phyloP scores from a whole-genome alignment of 2,329 filamentous ascomycete species.

The Annulohypoxylon truncatum region DNA sequence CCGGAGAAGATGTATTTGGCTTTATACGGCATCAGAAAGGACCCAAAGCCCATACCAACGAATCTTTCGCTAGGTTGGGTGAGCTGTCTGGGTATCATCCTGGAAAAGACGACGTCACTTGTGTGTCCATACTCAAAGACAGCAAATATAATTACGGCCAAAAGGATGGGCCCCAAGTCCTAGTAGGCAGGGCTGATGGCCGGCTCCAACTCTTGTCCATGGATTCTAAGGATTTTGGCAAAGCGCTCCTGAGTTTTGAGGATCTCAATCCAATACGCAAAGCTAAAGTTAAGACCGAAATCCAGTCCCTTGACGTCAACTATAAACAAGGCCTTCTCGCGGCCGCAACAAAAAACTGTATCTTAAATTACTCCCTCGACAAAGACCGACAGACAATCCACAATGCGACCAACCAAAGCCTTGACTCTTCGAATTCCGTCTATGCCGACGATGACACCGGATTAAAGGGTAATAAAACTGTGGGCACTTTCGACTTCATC shows the following conservation, averaged over 20 bases:
- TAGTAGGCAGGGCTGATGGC: conserved; percentile 64
- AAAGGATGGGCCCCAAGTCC: conserved; percentile 49
- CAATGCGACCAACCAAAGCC: conserved; percentile 9
- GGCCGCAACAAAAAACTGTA: conserved; percentile 50
- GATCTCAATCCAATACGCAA: conserved; percentile 9
- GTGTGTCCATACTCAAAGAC: conserved; percentile 58
- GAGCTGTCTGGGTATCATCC: conserved; percentile 53
- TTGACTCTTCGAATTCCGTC: conserved; percentile 12
- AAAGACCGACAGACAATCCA: conserved; percentile 17
- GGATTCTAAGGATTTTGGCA: conserved; percentile 50
- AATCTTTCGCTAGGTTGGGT: conserved; percentile 57
- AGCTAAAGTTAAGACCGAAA: conserved; percentile 44
- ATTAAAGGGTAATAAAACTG: conserved; percentile 37
- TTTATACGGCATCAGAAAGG: conserved; percentile 52
- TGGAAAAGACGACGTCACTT: conserved; percentile 63
- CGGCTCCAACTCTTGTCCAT: conserved; percentile 59
- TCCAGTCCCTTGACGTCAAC: conserved; percentile 53
- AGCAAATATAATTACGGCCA: conserved; percentile 27
- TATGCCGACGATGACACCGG: conserved; percentile 39
- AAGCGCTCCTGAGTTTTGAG: conserved; percentile 43
- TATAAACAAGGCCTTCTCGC: conserved; percentile 46
- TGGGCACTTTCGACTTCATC: conserved; percentile 45
- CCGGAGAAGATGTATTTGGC: conserved; percentile 63
- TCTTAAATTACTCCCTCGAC: conserved; percentile 52
- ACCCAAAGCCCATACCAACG: conserved; percentile 27